Base-by-base conservation (phyloP, 2,329 filamentous ascomycete species). In the Epichloe aotearoae region DNA sequence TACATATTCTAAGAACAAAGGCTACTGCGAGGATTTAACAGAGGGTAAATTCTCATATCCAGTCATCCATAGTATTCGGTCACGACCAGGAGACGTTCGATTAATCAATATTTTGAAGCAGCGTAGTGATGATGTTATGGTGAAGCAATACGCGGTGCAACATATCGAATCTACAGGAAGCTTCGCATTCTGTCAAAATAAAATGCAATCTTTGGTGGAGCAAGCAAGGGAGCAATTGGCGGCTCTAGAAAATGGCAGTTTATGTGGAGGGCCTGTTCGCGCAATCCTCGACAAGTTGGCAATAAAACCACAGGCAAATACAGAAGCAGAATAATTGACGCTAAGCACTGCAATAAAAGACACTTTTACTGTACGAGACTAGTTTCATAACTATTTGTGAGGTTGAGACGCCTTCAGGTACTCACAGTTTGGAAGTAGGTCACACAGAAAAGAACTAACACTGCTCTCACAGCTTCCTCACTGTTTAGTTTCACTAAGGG, bases 31-130 rank as follows among this genome's bases (percentile, higher is more conserved):
- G 19, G 53, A 55, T 38, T 30, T 53, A 8, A 43, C 51, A 2
- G 51, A 55, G 30, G 53, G 53, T 2, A 55, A 55, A 36, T 55
- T 53, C 36, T 55, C 53, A 0, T 55, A 46, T n/a, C 49, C 53
- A 5, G 44, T 53, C 3, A 54, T 54, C 12, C 51, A 53, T 23
- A 51, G 53, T 26, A 54, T 54, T 19, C 52, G 49, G 2, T 33
- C 44, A 14, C 41, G 47, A 12, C 49, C 52, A 10, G 26, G 40
- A 17, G 47, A 51, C 19, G 23, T 47, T 14, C 52, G 47, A 15
- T 33, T 53, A 11, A 38, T 48, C 19, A 48, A 36, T 20, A 53
- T 53, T 14, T 36, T 53, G 14, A 53, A 53, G 30, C 48, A 51
- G 40, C 39, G 40, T 8, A 53, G 45, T 10, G 43, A 34, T 10